Percentiles rank a stretch among this genome's conserved stretches.
Evolutionary conservation across 2,329 filamentous ascomycete genomes (phyloP).

Genomic region (Arthrobotrys iridis): DNA sequence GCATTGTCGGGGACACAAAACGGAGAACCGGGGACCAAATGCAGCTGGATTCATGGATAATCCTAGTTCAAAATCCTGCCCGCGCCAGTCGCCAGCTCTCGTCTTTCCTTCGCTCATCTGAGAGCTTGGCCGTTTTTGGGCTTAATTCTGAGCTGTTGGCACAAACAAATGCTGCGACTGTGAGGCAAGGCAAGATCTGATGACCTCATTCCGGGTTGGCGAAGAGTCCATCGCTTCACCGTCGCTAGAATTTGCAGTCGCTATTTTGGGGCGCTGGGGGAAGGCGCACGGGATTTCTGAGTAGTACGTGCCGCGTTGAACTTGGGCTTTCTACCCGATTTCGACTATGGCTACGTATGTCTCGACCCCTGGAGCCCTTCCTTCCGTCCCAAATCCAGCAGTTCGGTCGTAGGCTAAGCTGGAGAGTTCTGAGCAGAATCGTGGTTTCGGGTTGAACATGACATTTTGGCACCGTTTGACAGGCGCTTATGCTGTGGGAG

Average conservation of each 20-base stretch:
- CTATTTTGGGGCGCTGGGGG: slow-evolving; percentile 17
- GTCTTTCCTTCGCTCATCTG: slow-evolving; percentile 11
- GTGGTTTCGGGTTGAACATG: slow-evolving; percentile 19
- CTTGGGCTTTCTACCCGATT: background rate
- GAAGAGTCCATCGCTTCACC: background rate
- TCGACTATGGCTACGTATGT: background rate
- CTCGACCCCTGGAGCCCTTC: slow-evolving; percentile 13
- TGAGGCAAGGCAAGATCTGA: slow-evolving; percentile 21
- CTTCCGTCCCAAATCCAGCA: background rate
- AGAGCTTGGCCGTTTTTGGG: slow-evolving; percentile 24
- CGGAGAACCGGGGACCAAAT: slow-evolving; percentile 26
- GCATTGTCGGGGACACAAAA: slow-evolving; percentile 18
- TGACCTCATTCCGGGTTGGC: slow-evolving; percentile 21
- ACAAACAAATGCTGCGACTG: background rate
- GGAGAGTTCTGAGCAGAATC: slow-evolving; percentile 22
- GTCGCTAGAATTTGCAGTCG: background rate
- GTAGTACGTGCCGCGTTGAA: background rate
- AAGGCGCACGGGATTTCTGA: background rate
- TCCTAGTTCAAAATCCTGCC: slow-evolving; percentile 13
- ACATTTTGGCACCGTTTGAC: slow-evolving; percentile 35
- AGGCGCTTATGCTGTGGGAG: slow-evolving; percentile 53
- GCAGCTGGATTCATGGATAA: slow-evolving; percentile 42
- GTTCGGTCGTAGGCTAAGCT: background rate
- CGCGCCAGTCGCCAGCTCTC: slow-evolving; percentile 21
- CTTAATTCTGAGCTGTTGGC: slow-evolving; percentile 1